Base-by-base conservation (phyloP, 2,329 filamentous ascomycete genomes). In the Elsinoe fawcettii region DNA sequence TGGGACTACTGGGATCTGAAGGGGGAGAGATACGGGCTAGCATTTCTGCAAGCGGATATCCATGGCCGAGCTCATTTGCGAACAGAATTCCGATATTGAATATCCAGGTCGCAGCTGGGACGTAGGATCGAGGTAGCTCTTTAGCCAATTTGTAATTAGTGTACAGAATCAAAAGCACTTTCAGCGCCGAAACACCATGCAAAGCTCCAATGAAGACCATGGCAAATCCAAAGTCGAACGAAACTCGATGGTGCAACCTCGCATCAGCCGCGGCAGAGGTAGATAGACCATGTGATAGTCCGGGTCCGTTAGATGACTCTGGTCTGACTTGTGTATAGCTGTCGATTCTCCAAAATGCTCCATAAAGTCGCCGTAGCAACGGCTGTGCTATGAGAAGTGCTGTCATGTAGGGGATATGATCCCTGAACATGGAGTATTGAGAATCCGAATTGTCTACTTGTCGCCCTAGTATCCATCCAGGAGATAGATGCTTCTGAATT, bases 391-490 rank as follows among this genome's bases (percentile, higher is more conserved):
- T 63, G 12, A 97, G 74, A 5, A 97, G 80, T 8, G 84, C 63
- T 7, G 82, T 77, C 71, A 97, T 84, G 69, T 87, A 89, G 1
- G 90, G 91, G 36, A 97, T 79, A 67, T 97, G 97, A 60, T 80
- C 76, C 63, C 95, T 85, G 68, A 99, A 96, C 36, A 82, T 84
- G 59, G 80, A 77, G 72, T 97, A 99, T 71, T 99, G 93, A 30
- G 80, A 72, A 73, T 99, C 93, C 37, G 90, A 93, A 61, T 90
- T 84, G 73, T 99, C 93, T 61, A 97, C 89, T 79, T 89, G 89
- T 59, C 92, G 87, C 23, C 92, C 92, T 6, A 87, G 87, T 58
- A 99, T 87, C 93, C 93, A 99, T 64, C 93, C 95, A 7, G 84
- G 79, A 1, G 83, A 84, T 14, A 99, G 80, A 37, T 85, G 76